Conservation (phyloP, 164 flowering plant genomes). For the Magnolia changhungtana region DNA sequence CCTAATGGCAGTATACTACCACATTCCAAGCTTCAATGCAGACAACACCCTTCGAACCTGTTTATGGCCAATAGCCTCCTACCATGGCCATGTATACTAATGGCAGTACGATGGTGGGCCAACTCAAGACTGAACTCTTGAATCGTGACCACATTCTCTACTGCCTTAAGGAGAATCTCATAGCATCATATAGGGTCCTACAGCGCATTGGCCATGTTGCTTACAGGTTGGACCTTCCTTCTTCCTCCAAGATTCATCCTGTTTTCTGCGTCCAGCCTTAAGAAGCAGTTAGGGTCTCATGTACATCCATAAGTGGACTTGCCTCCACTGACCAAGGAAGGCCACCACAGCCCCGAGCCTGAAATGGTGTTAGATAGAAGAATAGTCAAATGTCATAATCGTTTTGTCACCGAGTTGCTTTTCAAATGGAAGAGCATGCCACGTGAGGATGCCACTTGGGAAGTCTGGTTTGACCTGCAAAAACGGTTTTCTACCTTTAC, state of each 20-base stretch:
- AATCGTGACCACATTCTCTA: neutral
- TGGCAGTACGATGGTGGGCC: neutral
- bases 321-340: neutral
- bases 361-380: neutral
- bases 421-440: neutral
- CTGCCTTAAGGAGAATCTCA: neutral
- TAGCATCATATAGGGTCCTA: neutral
- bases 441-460: neutral
- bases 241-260: too few species aligned
- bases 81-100: neutral
- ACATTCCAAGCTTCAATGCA: neutral
- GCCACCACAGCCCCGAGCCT: neutral
- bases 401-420: neutral
- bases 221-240: too few species aligned
- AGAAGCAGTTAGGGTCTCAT: neutral
- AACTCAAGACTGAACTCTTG: neutral
- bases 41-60: neutral
- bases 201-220: neutral
- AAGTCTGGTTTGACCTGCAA: neutral
- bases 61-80: neutral
- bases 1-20: neutral
- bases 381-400: neutral
- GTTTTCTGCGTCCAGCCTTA: neutral
- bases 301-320: neutral
- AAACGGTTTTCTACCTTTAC: neutral